phyloP scores from a whole-genome alignment of 2,329 filamentous ascomycete species.

The Venturia nashicola region DNA sequence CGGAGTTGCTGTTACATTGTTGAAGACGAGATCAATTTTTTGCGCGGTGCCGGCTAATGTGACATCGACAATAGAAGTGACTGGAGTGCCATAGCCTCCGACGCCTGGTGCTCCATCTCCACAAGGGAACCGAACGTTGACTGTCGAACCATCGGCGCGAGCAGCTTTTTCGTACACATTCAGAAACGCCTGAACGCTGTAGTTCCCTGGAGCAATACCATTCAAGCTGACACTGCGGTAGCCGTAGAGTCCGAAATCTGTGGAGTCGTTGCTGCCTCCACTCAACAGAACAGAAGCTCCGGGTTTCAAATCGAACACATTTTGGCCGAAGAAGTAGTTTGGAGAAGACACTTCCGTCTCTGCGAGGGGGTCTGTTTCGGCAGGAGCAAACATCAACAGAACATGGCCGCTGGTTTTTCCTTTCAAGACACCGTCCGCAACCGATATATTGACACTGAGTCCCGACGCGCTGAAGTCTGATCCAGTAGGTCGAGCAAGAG shows the following conservation, averaged over 20 bases:
- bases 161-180: constrained; percentile 23
- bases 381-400: constrained; percentile 22
- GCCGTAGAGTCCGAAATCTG: constrained; percentile 20
- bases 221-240: constrained; percentile 22
- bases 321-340: constrained; percentile 26
- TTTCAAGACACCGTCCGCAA: constrained; percentile 18
- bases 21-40: constrained; percentile 20
- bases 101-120: constrained; percentile 22
- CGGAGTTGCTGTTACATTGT: constrained; percentile 16
- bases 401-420: constrained; percentile 20
- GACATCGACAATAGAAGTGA: constrained; percentile 16
- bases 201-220: constrained; percentile 20
- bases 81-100: constrained; percentile 21
- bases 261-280: constrained; percentile 18
- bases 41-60: constrained; percentile 19
- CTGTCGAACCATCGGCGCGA: constrained; percentile 24
- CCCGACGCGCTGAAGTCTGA: neutral
- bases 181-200: constrained; percentile 24
- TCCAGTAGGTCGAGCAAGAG: neutral
- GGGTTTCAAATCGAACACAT: constrained; percentile 19
- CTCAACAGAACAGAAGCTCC: constrained; percentile 16
- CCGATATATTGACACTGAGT: constrained; percentile 17
- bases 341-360: constrained; percentile 24
- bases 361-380: constrained; percentile 22
- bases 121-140: constrained; percentile 25